A percentile compares a stretch with the other conserved stretches of the same genome.
Conservation (phyloP, 192 early-diverging fungal genomes). For the Funneliformis mosseae region DNA sequence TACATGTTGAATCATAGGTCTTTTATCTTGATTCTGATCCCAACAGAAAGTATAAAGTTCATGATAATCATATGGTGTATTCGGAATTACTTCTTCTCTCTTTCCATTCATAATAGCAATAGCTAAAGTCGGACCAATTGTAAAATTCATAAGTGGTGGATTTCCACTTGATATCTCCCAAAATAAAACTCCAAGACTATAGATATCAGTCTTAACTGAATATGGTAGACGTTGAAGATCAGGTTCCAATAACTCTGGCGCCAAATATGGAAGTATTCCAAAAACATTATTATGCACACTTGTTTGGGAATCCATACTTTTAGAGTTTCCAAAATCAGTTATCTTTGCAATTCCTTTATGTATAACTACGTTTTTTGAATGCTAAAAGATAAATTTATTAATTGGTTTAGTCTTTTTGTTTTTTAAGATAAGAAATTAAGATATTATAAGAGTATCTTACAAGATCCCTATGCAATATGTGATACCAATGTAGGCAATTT, state of each 20-base stretch:
- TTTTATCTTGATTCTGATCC: too few relatives aligned
- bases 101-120: background rate
- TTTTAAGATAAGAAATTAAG: too few relatives aligned
- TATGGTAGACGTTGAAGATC: background rate
- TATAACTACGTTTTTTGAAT: background rate
- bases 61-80: conserved; percentile 18
- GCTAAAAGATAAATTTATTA: background rate
- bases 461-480: conserved; percentile 2
- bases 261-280: background rate
- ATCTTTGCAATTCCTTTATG: background rate
- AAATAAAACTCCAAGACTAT: conserved; percentile 20
- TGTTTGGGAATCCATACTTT: background rate
- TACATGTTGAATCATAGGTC: too few relatives aligned
- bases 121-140: too few relatives aligned
- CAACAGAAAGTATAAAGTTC: conserved; percentile 26
- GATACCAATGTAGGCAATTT: background rate
- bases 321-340: conserved; percentile 16
- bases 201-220: background rate
- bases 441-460: background rate
- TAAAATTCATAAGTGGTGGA: background rate
- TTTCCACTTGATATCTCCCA: conserved; percentile 23
- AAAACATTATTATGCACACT: too few relatives aligned
- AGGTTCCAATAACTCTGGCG: background rate
- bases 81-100: background rate
- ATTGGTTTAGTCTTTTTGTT: too few relatives aligned